Base-by-base conservation (phyloP, 1,139 yeast species). In the Pichia sp. region DNA sequence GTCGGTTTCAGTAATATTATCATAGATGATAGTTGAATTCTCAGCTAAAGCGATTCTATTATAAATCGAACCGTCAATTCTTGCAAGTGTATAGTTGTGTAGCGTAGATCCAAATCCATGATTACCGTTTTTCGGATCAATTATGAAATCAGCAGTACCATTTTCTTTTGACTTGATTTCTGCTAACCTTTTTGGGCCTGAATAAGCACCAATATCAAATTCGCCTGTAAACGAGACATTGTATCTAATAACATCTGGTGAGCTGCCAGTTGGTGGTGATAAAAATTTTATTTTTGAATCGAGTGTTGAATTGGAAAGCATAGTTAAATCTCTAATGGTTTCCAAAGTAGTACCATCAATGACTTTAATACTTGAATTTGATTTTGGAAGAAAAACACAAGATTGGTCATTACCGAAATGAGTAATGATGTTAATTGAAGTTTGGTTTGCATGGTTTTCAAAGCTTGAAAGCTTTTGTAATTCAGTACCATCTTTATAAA, bases 81-180 rank as follows among this genome's bases (percentile, higher is more conserved):
- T 56, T 7, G 48, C n/a, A 18, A 69, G 61, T 4, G 63, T 62
- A 53, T 64, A 62, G 47, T 62, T 67, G 62, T 68, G 76, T 50
- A 69, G 69, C 18, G 79, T 68, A 3, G 65, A 55, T 3, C 82
- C 85, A 40, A 58, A 54, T 0, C 85, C 85, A 56, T 70, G 68
- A 56, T 79, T 79, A 1, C 83, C 82, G 11, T 7, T 2, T 20
- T 56, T 51, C 15, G 76, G 72, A 3, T 77, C 62, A 4, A 77
- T 48, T 2, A 70, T 64, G 54, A 67, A 79, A 7, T 55, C 54
- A 0, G 85, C 77, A 1, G 77, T 68, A 32, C 85, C 85, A 51
- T 67, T 66, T 54, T 72, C 74, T 26, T 50, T 53, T 2, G 68
- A 61, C 27, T 57, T 58, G 20, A 69, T 54, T 25, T 64, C 60